Base-by-base conservation (phyloP, 2,329 filamentous ascomycete genomes). In the Amauroascus niger region DNA sequence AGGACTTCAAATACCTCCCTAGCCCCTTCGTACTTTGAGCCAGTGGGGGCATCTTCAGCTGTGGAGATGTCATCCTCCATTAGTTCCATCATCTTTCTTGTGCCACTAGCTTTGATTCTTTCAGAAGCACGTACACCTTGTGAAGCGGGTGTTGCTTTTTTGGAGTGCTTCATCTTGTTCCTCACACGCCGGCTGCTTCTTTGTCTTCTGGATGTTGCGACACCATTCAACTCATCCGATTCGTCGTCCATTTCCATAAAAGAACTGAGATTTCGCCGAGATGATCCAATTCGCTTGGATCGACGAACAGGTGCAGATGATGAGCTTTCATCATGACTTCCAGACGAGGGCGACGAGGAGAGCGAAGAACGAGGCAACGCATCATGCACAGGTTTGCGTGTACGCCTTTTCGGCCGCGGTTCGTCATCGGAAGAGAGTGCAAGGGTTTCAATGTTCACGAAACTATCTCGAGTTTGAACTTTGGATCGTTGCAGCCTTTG, bases 1-100 rank as follows among this genome's bases (percentile, higher is more conserved):
- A 88, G 64, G 0, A 76, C 74, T 53, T 52, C 40, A 65, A 95
- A 97, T 5, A 79, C 67, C 65, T 97, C 93, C 59, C 81, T 84
- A 22, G 89, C 79, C 13, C 82, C 81, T 28, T 43, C 45, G 45
- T 60, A 60, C 44, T 59, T 59, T 14, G 49, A 46, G 16, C 28
- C 53, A 37, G 56, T n/a, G 4, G 41, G n/a, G 6, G 20, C 16
- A 20, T 45, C 56, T 13, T 57, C 57, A 32, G 50, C 55, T 52
- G 64, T 65, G 4, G 66, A 64, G 8, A 70, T 67, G 44, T 76
- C 72, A 37, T 75, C 69, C 57, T 86, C 80, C 8, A 69, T 64
- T 18, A 62, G 60, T 54, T 80, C 78, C 51, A 64, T 69, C 65
- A 80, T 71, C 53, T 64, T 76, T 40, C 63, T 69, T 6, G 62